phyloP scores from a whole-genome alignment of 306 rosid genomes.

The Inga leiocalycina region DNA sequence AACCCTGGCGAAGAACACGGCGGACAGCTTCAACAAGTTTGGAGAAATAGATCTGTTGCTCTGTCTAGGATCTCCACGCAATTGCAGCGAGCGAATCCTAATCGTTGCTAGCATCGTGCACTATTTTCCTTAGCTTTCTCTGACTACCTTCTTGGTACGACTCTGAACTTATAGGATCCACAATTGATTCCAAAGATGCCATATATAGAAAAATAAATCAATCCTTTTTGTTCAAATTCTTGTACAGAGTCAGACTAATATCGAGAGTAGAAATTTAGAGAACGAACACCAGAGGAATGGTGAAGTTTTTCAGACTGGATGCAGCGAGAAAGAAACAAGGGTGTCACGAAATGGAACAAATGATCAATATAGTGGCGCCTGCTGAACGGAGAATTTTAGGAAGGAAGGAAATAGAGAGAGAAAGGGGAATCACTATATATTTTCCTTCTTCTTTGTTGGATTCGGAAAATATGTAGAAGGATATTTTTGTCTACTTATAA shows the following conservation, averaged over 20 bases:
- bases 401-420: neutral
- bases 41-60: conserved; percentile 63
- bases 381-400: neutral
- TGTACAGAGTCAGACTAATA: neutral
- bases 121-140: conserved; percentile 13
- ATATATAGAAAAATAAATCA: neutral
- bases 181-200: conserved; percentile 1
- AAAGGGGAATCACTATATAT: neutral
- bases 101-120: neutral
- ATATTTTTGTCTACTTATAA: no score
- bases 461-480: no score
- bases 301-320: neutral
- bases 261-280: neutral
- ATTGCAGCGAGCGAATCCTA: neutral
- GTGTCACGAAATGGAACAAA: neutral
- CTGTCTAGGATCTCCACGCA: conserved; percentile 63
- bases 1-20: conserved; percentile 35
- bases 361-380: neutral
- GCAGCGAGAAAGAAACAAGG: neutral
- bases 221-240: neutral
- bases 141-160: neutral
- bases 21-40: conserved; percentile 61
- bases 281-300: neutral
- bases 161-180: neutral
- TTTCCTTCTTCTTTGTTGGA: no score